These are phyloP conservation scores for Apodospora peruviana DNA, from an alignment of 495 filamentous ascomycete genomes.

Conservation along the genomic window DNA sequence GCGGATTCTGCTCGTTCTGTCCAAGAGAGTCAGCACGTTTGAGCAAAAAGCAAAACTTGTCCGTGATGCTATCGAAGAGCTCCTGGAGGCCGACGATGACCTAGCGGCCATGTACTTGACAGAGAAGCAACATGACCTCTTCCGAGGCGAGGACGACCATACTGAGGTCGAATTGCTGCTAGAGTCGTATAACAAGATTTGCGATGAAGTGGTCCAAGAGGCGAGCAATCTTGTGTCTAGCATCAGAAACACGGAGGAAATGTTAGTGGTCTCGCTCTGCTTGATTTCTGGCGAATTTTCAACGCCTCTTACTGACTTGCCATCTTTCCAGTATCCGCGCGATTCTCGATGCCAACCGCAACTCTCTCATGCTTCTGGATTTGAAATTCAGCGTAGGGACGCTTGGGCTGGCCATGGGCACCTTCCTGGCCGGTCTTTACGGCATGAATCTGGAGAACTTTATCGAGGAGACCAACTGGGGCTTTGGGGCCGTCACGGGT, in stretches of 20 bases:
- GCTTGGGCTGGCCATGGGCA: conserved; percentile 83
- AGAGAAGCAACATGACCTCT: conserved; percentile 70
- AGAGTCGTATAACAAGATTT: conserved; percentile 95
- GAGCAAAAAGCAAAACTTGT: conserved; percentile 95
- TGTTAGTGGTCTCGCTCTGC: conserved; percentile 52
- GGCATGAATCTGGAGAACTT: conserved; percentile 99
- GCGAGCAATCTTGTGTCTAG: conserved; percentile 88
- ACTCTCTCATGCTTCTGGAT: conserved; percentile 95
- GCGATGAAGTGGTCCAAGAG: conserved; percentile 95
- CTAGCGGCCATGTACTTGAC: conserved; percentile 91
- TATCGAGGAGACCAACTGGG: conserved; percentile 90
- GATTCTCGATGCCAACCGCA: conserved; percentile 96
- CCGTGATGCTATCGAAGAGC: conserved; percentile 88
- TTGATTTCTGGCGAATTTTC: not conserved
- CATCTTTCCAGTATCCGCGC: conserved; percentile 67
- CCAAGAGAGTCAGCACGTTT: conserved; percentile 92
- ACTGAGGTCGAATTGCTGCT: conserved; percentile 95
- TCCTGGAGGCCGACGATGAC: conserved; percentile 97
- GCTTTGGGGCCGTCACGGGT: conserved; percentile 69
- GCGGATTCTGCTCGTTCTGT: conserved; percentile 81
- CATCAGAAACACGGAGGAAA: conserved; percentile 97
- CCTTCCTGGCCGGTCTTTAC: conserved; percentile 93
- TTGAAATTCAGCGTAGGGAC: conserved; percentile 95
- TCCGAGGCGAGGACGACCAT: conserved; percentile 79
- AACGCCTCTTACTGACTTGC: not conserved